These are phyloP conservation scores for Fraxinus baroniana DNA, from an alignment of 305 asterid genomes.

Conservation along the genomic window DNA sequence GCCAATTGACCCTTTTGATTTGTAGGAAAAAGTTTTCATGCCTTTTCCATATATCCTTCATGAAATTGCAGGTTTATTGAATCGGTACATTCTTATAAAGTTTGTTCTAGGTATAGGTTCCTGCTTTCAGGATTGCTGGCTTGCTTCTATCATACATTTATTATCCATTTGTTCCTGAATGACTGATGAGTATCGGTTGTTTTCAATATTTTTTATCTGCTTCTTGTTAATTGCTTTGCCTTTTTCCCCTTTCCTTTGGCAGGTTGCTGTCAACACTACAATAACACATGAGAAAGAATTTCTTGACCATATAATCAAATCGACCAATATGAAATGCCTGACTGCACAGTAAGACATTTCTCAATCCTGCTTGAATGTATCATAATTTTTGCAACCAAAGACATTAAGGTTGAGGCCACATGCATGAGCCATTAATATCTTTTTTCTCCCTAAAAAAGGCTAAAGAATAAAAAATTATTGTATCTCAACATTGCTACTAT, in stretches of 20 bases:
- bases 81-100: not conserved
- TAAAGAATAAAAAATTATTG: not conserved
- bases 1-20: not conserved
- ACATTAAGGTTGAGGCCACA: slow-evolving; percentile 4
- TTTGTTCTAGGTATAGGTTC: not conserved
- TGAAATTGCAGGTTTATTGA: not conserved
- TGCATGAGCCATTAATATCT: not conserved
- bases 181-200: not conserved
- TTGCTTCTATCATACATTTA: not conserved
- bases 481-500: not conserved
- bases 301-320: slow-evolving; percentile 78
- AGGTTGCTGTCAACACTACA: slow-evolving; percentile 61
- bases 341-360: slow-evolving; percentile 69
- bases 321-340: slow-evolving; percentile 97
- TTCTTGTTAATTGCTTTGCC: not conserved
- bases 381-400: not conserved
- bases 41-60: not conserved
- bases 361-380: slow-evolving; percentile 1
- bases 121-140: not conserved
- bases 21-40: not conserved
- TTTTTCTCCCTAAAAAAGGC: not conserved
- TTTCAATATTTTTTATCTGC: too few relatives aligned
- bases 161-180: not conserved
- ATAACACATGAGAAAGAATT: slow-evolving; percentile 86
- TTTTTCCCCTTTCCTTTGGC: not conserved